Evolutionary conservation across 2,329 filamentous ascomycete genomes (phyloP), one percentile per base, ranked within the genome.

Genomic region (Cladobotryum protrusum): DNA sequence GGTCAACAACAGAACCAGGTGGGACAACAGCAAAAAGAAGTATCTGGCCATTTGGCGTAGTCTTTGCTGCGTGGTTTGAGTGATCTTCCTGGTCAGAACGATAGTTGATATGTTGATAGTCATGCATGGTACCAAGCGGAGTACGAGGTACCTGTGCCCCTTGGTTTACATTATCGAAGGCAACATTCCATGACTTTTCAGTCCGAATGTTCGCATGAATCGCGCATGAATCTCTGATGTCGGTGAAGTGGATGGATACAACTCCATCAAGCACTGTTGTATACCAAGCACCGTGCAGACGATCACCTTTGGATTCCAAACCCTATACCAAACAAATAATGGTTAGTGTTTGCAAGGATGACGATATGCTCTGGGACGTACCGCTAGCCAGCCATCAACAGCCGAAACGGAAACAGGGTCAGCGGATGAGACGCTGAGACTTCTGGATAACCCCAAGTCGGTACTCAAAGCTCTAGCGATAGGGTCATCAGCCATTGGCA

Each of bases 141-240:
- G 17, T 14, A 19, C 35, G 24, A 18, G 39, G 45, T n/a, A 45
- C 15, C 17, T 45, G 50, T 11, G 32, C 18, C 14, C 17, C 14
- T 8, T 43, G 36, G 7, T 29, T 41, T 7, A 45, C 32, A 33
- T 45, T 48, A 37, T 45, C 45, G 41, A 52, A 70, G 4, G 53
- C 51, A 1, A 62, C 53, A 43, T 63, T 60, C 78, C 79, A 83
- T 33, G 68, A 67, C 11, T 70, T 65, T 42, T 68, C 67, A 33
- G 68, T 63, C 15, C 69, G 66, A 24, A 78, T 62, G 45, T 74
- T 75, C 12, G 73, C 67, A 49, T 74, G 69, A 7, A 77, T 72
- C 32, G 72, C 69, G 47, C 72, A 75, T 6, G 82, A 74, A 61
- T 85, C 81, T 45, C 79, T 74, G 45, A 84, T 76, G 57, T 86